Percentiles rank a stretch among this genome's conserved stretches.
Evolutionary conservation across 1,284 basidiomycete species (phyloP).

Genomic region (Caloboletus firmus): DNA sequence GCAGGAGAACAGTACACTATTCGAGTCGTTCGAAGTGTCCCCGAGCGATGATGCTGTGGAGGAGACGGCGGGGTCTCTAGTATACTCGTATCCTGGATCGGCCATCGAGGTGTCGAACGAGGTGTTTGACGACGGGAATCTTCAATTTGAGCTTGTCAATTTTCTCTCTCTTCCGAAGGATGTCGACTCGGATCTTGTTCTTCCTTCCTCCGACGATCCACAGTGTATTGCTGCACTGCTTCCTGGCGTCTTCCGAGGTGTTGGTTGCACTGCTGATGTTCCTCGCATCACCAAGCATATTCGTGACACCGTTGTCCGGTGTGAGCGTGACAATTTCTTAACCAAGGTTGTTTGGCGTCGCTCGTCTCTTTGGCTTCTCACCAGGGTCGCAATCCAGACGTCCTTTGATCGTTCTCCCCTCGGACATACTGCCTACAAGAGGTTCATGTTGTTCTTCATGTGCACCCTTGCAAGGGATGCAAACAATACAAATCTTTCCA

Average conservation of each 20-base stretch:
- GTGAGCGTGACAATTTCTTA: too few relatives aligned
- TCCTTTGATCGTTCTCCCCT: slow-evolving; percentile 28
- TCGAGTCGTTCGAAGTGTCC: slow-evolving; percentile 40
- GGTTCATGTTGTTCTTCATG: slow-evolving; percentile 46
- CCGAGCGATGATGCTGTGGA: not conserved
- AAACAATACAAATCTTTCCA: slow-evolving; percentile 17
- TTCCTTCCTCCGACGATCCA: not conserved
- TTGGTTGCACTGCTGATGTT: slow-evolving; percentile 19
- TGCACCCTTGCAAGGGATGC: slow-evolving; percentile 7
- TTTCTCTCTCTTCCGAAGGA: slow-evolving; percentile 14
- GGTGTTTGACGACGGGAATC: slow-evolving; percentile 19
- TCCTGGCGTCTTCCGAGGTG: slow-evolving; percentile 35
- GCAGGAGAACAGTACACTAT: slow-evolving; percentile 14
- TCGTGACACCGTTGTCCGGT: slow-evolving; percentile 23
- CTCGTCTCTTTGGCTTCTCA: slow-evolving; percentile 39
- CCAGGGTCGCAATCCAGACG: slow-evolving; percentile 43
- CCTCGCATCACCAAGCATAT: slow-evolving; percentile 33
- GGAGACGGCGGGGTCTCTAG: slow-evolving; percentile 27
- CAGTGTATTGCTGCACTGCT: slow-evolving; percentile 39
- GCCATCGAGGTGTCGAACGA: slow-evolving; percentile 26
- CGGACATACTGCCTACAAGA: slow-evolving; percentile 40
- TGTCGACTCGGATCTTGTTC: not conserved
- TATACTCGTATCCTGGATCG: slow-evolving; percentile 37
- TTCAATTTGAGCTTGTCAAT: slow-evolving; percentile 28
- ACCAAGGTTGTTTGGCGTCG: too few relatives aligned